Base-by-base conservation (phyloP, 169 alveolate genomes). In the Theileria orientalis region DNA sequence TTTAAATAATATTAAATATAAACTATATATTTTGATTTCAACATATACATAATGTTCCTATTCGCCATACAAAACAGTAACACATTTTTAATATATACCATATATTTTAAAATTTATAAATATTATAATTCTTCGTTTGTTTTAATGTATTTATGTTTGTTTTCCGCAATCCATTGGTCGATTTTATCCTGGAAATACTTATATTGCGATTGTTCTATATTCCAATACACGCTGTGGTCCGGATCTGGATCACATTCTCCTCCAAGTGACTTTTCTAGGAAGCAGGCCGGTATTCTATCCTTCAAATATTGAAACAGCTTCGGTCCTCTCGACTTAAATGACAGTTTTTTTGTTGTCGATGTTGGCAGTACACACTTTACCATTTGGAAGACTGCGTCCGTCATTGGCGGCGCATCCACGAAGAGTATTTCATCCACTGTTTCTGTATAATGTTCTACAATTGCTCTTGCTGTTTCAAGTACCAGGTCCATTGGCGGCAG, bases 351-450 rank as follows among this genome's bases (percentile, higher is more conserved):
- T 14, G 87, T 56, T 19, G 87, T 79, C 40, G 83, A 71, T 14
- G 62, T 14, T 47, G 70, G 80, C 21, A 79, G 9, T 25, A 72
- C 87, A 25, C 82, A 74, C 61, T 72, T 79, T 47, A 79, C 75
- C 87, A 79, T 79, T 29, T 79, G 82, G 46, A 60, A 37, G 35
- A 79, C 64, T 35, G 87, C 69, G 49, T 79, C 83, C 21, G 69
- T 60, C 51, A 79, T 47, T 54, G 63, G 25, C 32, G 87, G 87
- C 1, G 83, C 47, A 42, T 79, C 87, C 19, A 79, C 51, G 35
- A 79, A 46, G 30, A 79, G 7, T 19, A 79, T 62, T 44, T 79
- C 87, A 69, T 79, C 74, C 30, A 79, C 23, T 7, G 72, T 72
- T 46, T 71, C 87, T 0, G 87, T 62, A 61, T 70, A 79, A 35